phyloP scores from a whole-genome alignment of 768 basidiomycete genomes.

The Pulveroboletus ravenelii region DNA sequence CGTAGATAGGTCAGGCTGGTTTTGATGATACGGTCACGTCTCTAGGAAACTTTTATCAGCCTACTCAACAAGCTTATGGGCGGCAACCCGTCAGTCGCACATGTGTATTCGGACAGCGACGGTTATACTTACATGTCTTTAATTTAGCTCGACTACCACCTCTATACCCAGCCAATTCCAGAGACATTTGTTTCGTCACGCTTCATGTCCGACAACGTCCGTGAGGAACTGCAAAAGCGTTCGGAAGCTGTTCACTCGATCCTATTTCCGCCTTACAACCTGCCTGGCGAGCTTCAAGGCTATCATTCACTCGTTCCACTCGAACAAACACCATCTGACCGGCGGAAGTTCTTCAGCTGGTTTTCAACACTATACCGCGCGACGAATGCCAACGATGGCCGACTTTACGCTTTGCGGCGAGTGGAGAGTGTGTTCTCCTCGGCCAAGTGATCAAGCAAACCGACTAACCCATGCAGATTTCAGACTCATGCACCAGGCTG shows the following conservation, averaged over 20 bases:
- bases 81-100: constrained; percentile 62
- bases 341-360: constrained; percentile 77
- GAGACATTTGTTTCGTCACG: constrained; percentile 55
- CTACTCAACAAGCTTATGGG: constrained; percentile 43
- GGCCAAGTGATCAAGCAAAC: neutral
- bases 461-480: constrained; percentile 52
- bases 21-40: constrained; percentile 27
- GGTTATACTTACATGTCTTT: neutral
- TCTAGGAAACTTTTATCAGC: constrained; percentile 36
- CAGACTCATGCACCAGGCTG: constrained; percentile 73
- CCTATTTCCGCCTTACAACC: constrained; percentile 41
- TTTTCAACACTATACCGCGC: constrained; percentile 83
- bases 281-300: constrained; percentile 86
- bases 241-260: constrained; percentile 40
- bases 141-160: constrained; percentile 81
- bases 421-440: constrained; percentile 65
- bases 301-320: constrained; percentile 86
- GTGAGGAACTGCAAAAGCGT: constrained; percentile 52
- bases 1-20: constrained; percentile 22
- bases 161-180: constrained; percentile 75
- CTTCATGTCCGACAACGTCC: constrained; percentile 80
- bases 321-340: constrained; percentile 52
- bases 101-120: neutral
- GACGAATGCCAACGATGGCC: constrained; percentile 68
- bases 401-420: constrained; percentile 71